A percentile compares a stretch with the other conserved stretches of the same genome.
phyloP scores from a whole-genome alignment of 225 moss, liverwort and hornwort genomes.

The Lunularia cruciata region DNA sequence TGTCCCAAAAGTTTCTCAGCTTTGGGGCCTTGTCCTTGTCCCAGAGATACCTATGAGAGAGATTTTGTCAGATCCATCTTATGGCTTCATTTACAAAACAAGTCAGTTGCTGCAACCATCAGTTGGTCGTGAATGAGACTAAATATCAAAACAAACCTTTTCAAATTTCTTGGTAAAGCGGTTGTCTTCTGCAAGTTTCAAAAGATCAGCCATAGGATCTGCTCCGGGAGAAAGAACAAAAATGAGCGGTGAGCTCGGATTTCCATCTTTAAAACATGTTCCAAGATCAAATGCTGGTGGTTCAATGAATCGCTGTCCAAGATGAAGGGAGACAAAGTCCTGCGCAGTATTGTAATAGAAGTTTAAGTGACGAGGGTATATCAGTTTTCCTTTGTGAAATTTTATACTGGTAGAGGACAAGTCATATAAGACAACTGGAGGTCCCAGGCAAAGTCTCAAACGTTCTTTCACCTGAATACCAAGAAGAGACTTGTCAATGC shows the following conservation, averaged over 20 bases:
- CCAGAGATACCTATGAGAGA: constrained; percentile 58
- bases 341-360: constrained; percentile 10
- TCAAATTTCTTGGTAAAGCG: constrained; percentile 78
- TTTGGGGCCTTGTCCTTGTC: constrained; percentile 89
- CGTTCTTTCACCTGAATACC: constrained; percentile 45
- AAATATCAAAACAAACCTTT: constrained; percentile 45
- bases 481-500: constrained; percentile 74
- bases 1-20: constrained; percentile 70
- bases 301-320: constrained; percentile 73
- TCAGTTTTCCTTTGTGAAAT: neutral
- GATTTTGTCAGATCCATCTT: neutral
- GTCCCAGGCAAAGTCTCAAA: neutral
- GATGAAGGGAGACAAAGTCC: constrained; percentile 62
- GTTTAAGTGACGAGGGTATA: neutral
- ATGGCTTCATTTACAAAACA: neutral
- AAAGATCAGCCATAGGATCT: constrained; percentile 87
- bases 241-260: constrained; percentile 72
- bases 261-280: constrained; percentile 78
- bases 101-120: neutral
- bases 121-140: neutral
- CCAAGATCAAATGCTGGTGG: constrained; percentile 75
- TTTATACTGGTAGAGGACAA: too few species aligned
- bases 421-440: neutral
- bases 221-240: constrained; percentile 83
- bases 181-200: constrained; percentile 72